Evolutionary conservation across 2,329 filamentous ascomycete species (phyloP), one percentile per base, ranked within the genome.

Genomic region (Rosellinia necatrix): DNA sequence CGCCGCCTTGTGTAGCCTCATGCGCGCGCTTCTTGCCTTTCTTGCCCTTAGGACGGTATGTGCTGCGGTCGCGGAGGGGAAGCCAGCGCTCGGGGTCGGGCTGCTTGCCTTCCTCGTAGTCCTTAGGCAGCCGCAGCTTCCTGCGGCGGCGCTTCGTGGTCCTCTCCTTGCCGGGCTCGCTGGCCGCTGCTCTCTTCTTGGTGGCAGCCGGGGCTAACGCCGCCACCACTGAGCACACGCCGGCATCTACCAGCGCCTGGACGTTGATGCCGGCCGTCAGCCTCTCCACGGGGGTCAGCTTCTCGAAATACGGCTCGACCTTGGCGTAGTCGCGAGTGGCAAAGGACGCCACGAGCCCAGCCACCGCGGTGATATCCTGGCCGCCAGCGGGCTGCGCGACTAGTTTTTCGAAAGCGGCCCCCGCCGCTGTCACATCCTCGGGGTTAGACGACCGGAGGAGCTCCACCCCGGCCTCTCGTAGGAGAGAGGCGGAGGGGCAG

Each of bases 11-110:
- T 7, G 91, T 97, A 35, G 87, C 78, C 64, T 91, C 89, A 59
- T 81, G 79, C 4, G 85, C 87, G 75, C 88, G 89, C 81, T 92
- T 88, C 81, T 91, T 93, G 52, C 91, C 90, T 81, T 96, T 96
- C 78, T 89, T 92, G 5, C 92, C 92, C 77, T 94, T 96, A 6
- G 92, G 92, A 43, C 89, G 81, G 74, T 96, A 99, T 35, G 86
- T 90, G 65, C 90, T 94, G 54, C 94, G 83, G 71, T 99, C 94
- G 49, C 89, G 86, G 67, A 97, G 79, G 10, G 94, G 93, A 58
- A 99, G 75, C 94, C 94, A 99, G 60, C 94, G 82, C 75, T 99
- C 94, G 0, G 91, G 87, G 72, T 99, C 94, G 29, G 90, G 83
- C 62, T 86, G 87, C 78, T 92, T 96, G 65, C 81, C 84, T 49